phyloP scores from a whole-genome alignment of 768 basidiomycete genomes.

The Boletus subcaerulescens region DNA sequence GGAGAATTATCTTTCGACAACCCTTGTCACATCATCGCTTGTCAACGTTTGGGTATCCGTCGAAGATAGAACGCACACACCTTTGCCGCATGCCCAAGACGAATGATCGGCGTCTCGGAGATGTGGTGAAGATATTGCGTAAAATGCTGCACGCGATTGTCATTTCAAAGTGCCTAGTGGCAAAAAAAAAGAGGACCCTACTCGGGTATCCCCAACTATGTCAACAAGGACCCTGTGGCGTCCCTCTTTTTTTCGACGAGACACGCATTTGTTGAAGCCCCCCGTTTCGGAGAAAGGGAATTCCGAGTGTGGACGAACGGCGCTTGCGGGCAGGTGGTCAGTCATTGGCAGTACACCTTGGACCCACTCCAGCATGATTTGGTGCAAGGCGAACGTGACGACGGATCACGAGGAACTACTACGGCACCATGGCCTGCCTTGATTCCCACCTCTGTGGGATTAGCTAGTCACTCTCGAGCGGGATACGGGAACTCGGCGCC shows the following conservation, averaged over 20 bases:
- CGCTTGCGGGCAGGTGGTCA: background rate
- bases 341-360: background rate
- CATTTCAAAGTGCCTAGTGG: constrained; percentile 16
- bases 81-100: background rate
- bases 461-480: background rate
- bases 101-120: constrained; percentile 13
- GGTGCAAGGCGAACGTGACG: background rate
- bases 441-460: constrained; percentile 27
- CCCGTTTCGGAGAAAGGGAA: constrained; percentile 11
- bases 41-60: background rate
- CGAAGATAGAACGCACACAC: background rate
- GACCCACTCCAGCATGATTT: background rate
- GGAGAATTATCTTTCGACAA: background rate
- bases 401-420: background rate
- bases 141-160: constrained; percentile 14
- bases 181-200: constrained; percentile 7
- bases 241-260: background rate
- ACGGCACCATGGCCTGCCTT: background rate
- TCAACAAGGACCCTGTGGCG: constrained; percentile 22
- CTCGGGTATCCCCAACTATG: background rate
- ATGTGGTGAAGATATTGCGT: constrained; percentile 10
- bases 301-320: background rate
- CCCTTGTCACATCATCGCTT: background rate
- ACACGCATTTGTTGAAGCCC: background rate
- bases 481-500: constrained; percentile 8